Percentiles rank a stretch among this genome's conserved stretches.
phyloP scores from a whole-genome alignment of 805 yeast species.

The Yamadazyma insecticola region DNA sequence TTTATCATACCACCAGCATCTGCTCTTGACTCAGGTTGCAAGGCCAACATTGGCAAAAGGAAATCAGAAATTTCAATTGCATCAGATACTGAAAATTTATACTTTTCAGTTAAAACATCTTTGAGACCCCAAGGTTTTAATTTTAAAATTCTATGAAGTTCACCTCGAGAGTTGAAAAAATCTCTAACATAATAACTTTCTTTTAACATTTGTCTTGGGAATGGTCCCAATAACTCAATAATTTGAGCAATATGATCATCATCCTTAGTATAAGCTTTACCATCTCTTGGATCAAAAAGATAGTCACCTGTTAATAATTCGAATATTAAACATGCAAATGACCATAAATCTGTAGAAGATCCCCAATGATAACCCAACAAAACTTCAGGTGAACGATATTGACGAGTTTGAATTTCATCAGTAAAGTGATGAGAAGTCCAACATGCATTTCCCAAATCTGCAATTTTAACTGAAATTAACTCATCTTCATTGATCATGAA shows the following conservation, averaged over 20 bases:
- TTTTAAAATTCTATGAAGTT: constrained; percentile 71
- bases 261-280: constrained; percentile 74
- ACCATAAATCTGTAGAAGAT: constrained; percentile 92
- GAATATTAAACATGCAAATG: constrained; percentile 86
- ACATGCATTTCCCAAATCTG: constrained; percentile 70
- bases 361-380: constrained; percentile 85
- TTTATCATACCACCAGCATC: constrained; percentile 96
- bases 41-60: constrained; percentile 72
- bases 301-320: constrained; percentile 94
- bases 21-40: constrained; percentile 77
- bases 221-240: constrained; percentile 70
- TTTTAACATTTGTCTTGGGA: constrained; percentile 56
- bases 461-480: constrained; percentile 60
- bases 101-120: constrained; percentile 81
- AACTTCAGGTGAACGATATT: constrained; percentile 63
- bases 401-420: constrained; percentile 65
- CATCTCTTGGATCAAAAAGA: constrained; percentile 83
- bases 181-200: constrained; percentile 59
- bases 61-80: constrained; percentile 74
- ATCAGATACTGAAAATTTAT: constrained; percentile 63
- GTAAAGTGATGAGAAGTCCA: constrained; percentile 61
- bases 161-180: constrained; percentile 63
- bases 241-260: constrained; percentile 97
- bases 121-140: constrained; percentile 86
- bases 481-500: constrained; percentile 39